Percentiles rank a stretch among this genome's conserved stretches.
Evolutionary conservation across 192 early-diverging fungal genomes (phyloP).

Genomic region (Blastocladiella britannica): DNA sequence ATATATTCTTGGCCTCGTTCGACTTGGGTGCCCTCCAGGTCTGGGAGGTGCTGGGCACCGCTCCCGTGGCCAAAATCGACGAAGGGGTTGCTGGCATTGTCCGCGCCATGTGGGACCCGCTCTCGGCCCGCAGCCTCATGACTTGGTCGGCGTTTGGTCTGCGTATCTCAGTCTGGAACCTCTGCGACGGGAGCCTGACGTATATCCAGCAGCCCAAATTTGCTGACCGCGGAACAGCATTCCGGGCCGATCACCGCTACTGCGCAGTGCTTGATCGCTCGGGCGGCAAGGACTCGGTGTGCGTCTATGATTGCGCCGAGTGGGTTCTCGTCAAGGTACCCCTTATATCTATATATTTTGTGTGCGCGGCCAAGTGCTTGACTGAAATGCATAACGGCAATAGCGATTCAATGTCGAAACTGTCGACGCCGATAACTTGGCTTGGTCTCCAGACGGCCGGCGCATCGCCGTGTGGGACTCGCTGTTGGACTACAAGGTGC

Average conservation of each 20-base stretch:
- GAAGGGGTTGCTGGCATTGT: neutral
- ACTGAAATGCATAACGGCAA: too few relatives aligned
- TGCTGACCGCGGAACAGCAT: constrained; percentile 24
- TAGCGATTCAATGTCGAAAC: constrained; percentile 51
- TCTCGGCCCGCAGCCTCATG: neutral
- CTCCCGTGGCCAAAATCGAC: neutral
- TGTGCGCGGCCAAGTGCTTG: too few relatives aligned
- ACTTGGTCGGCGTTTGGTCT: constrained; percentile 7
- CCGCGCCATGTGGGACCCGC: neutral
- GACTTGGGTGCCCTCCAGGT: neutral
- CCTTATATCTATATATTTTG: too few relatives aligned
- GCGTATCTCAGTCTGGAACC: constrained; percentile 44
- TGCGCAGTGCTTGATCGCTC: constrained; percentile 32
- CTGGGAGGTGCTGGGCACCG: neutral
- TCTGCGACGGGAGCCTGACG: constrained; percentile 23
- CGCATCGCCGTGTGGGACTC: constrained; percentile 60
- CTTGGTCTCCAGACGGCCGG: constrained; percentile 69
- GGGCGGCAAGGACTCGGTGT: constrained; percentile 40
- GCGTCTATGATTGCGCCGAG: constrained; percentile 40
- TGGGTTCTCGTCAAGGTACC: constrained; percentile 40
- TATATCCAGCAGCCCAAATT: constrained; percentile 54
- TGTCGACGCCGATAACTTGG: constrained; percentile 45
- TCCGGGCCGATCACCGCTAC: constrained; percentile 39
- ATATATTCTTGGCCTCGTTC: neutral
- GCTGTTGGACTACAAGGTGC: constrained; percentile 40